These are phyloP conservation scores for Usnea hakonensis DNA, from an alignment of 495 filamentous ascomycete genomes.

Conservation along the genomic window DNA sequence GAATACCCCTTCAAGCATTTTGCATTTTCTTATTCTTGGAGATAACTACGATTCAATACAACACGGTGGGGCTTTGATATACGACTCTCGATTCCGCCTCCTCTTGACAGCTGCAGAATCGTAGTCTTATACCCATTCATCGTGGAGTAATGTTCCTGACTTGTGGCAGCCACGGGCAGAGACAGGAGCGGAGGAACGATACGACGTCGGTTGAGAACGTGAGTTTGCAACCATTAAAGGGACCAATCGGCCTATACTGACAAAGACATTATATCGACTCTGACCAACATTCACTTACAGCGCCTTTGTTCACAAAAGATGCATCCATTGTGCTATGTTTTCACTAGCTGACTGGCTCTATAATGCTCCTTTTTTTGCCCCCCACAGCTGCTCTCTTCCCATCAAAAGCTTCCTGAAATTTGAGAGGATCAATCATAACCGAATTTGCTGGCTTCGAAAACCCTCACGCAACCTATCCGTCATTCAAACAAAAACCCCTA, in stretches of 20 bases:
- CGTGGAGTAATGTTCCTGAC: not conserved
- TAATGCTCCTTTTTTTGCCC: not conserved
- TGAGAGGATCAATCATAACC: not conserved
- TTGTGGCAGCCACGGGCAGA: not conserved
- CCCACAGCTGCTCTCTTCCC: not conserved
- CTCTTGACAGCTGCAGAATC: not conserved
- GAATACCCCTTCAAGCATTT: not conserved
- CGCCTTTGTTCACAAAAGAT: not conserved
- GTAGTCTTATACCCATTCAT: not conserved
- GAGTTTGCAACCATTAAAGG: not conserved
- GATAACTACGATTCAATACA: too few relatives aligned
- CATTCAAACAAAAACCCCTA: not conserved
- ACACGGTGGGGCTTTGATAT: too few relatives aligned
- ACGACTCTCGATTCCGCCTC: too few relatives aligned
- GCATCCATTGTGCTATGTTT: not conserved
- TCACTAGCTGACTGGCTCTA: too few relatives aligned
- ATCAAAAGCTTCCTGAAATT: not conserved
- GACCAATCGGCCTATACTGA: not conserved
- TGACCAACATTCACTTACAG: not conserved
- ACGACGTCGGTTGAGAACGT: not conserved
- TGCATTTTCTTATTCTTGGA: too few relatives aligned
- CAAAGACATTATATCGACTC: not conserved
- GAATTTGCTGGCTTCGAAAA: not conserved
- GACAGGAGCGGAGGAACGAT: not conserved
- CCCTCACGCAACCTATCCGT: not conserved